Evolutionary conservation across 192 early-diverging fungal species (phyloP).

Genomic region (Coemansia sp.): DNA sequence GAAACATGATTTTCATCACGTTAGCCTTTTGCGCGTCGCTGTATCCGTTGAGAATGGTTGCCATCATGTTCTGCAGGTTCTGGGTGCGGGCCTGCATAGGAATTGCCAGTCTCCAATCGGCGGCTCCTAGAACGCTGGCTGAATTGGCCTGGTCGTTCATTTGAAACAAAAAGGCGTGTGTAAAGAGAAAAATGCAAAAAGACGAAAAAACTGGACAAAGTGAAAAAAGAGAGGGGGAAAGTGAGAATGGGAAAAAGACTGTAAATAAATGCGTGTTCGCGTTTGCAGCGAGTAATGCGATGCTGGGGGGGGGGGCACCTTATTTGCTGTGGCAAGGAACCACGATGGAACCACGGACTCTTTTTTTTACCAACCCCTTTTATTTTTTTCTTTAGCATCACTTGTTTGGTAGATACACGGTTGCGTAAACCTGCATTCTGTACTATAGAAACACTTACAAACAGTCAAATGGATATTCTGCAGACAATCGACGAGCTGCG

Average conservation of each 20-base stretch:
- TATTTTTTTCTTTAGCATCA: conserved; percentile 3
- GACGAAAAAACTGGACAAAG: conserved; percentile 1
- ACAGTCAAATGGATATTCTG: conserved; percentile 45
- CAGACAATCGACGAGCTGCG: conserved; percentile 16
- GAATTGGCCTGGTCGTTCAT: conserved; percentile 36
- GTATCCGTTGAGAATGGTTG: conserved; percentile 18
- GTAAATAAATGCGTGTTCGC: neutral
- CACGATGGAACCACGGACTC: no score
- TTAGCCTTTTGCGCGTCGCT: conserved; percentile 8
- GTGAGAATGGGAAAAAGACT: neutral
- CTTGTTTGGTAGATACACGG: no score
- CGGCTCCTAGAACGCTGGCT: conserved; percentile 8
- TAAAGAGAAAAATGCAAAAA: neutral
- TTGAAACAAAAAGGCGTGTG: neutral
- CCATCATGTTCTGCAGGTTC: conserved; percentile 9
- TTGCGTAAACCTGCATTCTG: no score
- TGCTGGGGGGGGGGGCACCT: no score
- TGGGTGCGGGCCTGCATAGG: conserved; percentile 21
- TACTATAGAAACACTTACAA: no score
- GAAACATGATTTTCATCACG: conserved; percentile 8
- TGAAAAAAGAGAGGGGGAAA: neutral
- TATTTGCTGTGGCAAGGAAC: no score
- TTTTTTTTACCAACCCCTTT: no score
- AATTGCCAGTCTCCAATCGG: conserved; percentile 30
- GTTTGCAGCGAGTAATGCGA: no score